A percentile compares a stretch with the other conserved stretches of the same genome.
These are phyloP conservation scores for Septoria petroselini DNA, from an alignment of 2,329 filamentous ascomycete species.

Conservation along the genomic window DNA sequence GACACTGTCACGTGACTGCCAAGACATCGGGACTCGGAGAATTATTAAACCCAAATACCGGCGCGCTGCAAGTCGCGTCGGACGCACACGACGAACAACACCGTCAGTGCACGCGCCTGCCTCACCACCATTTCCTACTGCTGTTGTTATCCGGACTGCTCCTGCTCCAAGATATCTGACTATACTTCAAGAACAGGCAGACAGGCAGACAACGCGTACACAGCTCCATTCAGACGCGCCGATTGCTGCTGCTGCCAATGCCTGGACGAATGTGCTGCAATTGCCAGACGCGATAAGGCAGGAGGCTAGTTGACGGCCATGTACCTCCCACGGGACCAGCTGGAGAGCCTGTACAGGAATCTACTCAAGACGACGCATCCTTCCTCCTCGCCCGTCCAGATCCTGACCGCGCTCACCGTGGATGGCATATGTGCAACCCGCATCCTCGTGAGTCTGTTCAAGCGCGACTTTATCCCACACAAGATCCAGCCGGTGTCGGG, in stretches of 20 bases:
- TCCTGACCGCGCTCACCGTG: slow-evolving; percentile 89
- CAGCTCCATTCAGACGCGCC: neutral
- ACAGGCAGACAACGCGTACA: neutral
- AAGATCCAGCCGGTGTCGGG: slow-evolving; percentile 94
- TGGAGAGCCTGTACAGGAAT: slow-evolving; percentile 87
- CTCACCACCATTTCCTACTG: neutral
- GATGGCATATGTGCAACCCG: slow-evolving; percentile 94
- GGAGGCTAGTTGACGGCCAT: slow-evolving; percentile 49
- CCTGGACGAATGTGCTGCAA: slow-evolving; percentile 5
- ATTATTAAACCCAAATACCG: no score
- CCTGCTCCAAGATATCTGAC: neutral
- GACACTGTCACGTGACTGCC: no score
- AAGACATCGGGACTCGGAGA: no score
- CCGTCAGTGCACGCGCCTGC: neutral
- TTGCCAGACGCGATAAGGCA: slow-evolving; percentile 4
- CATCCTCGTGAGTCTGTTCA: slow-evolving; percentile 87
- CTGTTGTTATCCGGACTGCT: neutral
- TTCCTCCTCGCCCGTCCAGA: slow-evolving; percentile 83
- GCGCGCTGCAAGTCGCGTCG: slow-evolving; percentile 3
- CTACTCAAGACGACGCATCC: slow-evolving; percentile 83
- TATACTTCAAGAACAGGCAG: neutral
- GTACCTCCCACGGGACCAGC: slow-evolving; percentile 89
- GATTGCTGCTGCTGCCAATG: slow-evolving; percentile 3
- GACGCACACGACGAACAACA: slow-evolving; percentile 4
- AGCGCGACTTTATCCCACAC: slow-evolving; percentile 95